Evolutionary conservation across 108 stramenopile genomes (phyloP).

Genomic region (Asterionellopsis glacialis): DNA sequence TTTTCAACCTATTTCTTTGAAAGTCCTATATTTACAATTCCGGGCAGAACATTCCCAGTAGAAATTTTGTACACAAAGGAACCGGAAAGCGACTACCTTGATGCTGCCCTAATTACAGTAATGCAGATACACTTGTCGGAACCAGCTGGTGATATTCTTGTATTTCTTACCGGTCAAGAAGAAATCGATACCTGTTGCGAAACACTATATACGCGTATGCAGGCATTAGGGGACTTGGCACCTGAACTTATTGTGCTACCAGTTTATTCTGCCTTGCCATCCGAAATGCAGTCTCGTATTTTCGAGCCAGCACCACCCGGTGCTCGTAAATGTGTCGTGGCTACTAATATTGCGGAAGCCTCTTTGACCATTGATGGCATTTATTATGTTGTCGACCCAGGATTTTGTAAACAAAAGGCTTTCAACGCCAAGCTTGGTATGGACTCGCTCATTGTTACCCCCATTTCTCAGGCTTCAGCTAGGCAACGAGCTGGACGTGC

Average conservation of each 20-base stretch:
- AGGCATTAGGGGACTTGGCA: slow-evolving; percentile 92
- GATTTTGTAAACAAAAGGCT: slow-evolving; percentile 96
- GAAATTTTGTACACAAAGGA: slow-evolving; percentile 98
- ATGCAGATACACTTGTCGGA: slow-evolving; percentile 99
- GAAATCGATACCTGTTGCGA: slow-evolving; percentile 99
- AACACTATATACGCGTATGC: slow-evolving; percentile 94
- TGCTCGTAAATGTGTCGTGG: slow-evolving; percentile 92
- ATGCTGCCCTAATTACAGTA: slow-evolving; percentile 93
- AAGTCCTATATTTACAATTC: slow-evolving; percentile 97
- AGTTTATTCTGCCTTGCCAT: slow-evolving; percentile 95
- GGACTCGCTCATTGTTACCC: slow-evolving; percentile 96
- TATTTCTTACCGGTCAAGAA: slow-evolving; percentile 98
- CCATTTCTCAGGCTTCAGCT: slow-evolving; percentile 96
- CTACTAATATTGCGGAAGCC: slow-evolving; percentile 99
- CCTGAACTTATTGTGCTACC: slow-evolving; percentile 97
- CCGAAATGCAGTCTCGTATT: slow-evolving; percentile 98
- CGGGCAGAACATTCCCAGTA: slow-evolving; percentile 95
- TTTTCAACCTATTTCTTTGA: slow-evolving; percentile 95
- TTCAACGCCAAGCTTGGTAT: slow-evolving; percentile 98
- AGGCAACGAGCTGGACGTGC: slow-evolving; percentile 93
- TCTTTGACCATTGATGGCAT: slow-evolving; percentile 99
- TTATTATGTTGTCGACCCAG: slow-evolving; percentile 99
- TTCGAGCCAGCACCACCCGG: slow-evolving; percentile 97
- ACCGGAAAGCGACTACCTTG: slow-evolving; percentile 95
- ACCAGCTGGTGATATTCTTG: slow-evolving; percentile 95